Evolutionary conservation across 1,284 basidiomycete species (phyloP), one percentile per base, ranked within the genome.

Genomic region (Rhodotorula sp.): DNA sequence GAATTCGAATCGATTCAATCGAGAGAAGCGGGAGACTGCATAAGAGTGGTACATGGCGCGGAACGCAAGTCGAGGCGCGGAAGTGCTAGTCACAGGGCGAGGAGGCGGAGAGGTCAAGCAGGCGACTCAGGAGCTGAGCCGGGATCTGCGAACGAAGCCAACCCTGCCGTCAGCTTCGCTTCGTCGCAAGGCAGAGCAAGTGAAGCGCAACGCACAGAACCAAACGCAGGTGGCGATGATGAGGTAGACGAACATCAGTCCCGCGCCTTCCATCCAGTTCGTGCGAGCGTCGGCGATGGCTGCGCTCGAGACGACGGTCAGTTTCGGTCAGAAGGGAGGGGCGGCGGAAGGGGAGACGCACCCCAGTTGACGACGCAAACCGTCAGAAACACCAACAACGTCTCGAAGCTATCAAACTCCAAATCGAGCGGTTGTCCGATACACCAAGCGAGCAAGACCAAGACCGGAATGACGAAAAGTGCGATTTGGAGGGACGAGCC

Each of bases 391-490:
- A 84, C 77, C 24, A 79, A 76, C 66, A 83, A 80, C 7, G 80
- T 80, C 76, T 80, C 83, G 75, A 82, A 83, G 18, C 80, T 78
- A 75, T 77, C 69, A 62, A 78, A 79, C 65, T 65, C 78, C 40
- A 83, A 74, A 26, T 80, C 79, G 76, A 84, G 80, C 10, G 83
- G 83, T 71, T 83, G 82, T 0, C 81, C 82, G 51, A 83, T 83
- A 18, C 76, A 77, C 83, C 83, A 83, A 7, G 80, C 82, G 64
- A 84, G 74, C 20, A 83, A 71, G 37, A 88, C 83, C 62, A 88
- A 80, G 31, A 87, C 87, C 79, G 90, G 90, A 75, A 92, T 86
- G 68, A 92, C 87, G 78, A 93, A 77, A 48, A 94, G 84, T 1
- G 91, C 88, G 67, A 61, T 69, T 55, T 69, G 68, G 37, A 69